These are phyloP conservation scores for Rubia tinctorum DNA, from an alignment of 305 asterid species.

Conservation along the genomic window DNA sequence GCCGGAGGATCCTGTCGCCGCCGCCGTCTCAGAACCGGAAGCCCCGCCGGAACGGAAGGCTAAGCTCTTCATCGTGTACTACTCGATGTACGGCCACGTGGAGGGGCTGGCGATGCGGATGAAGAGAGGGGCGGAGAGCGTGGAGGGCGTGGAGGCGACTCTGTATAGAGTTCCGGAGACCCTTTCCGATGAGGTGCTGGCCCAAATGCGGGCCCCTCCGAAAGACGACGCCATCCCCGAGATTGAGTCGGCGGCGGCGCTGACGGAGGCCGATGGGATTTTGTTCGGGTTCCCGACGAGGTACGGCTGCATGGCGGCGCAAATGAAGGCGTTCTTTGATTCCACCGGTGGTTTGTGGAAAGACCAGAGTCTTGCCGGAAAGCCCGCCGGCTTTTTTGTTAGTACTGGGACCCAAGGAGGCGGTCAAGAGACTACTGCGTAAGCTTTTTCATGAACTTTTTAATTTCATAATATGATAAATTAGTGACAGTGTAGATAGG, in stretches of 20 bases:
- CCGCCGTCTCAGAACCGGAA: conserved; percentile 13
- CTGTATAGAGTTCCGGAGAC: conserved; percentile 80
- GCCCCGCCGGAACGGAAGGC: conserved; percentile 25
- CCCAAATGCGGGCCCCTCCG: conserved; percentile 65
- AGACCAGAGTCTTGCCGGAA: conserved; percentile 65
- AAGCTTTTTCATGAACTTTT: too few relatives aligned
- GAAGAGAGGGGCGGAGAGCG: conserved; percentile 59
- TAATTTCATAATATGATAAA: too few relatives aligned
- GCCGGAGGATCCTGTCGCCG: conserved; percentile 18
- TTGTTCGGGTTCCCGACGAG: conserved; percentile 87
- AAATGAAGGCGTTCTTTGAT: conserved; percentile 88
- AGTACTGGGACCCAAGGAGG: conserved; percentile 6
- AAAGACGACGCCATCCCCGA: conserved; percentile 72
- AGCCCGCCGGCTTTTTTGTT: neutral
- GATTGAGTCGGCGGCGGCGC: conserved; percentile 51
- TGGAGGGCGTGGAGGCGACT: conserved; percentile 60
- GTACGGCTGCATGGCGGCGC: conserved; percentile 88
- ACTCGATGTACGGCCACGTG: conserved; percentile 95
- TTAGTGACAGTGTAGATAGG: neutral
- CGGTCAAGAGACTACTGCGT: conserved; percentile 2
- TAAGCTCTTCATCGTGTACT: conserved; percentile 63
- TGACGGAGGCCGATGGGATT: conserved; percentile 69
- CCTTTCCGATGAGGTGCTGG: conserved; percentile 50
- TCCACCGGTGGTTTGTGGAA: conserved; percentile 73
- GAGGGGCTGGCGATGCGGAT: conserved; percentile 77